Evolutionary conservation across 257 asterid genomes (phyloP).

Genomic region (Nicotiana tabacum): DNA sequence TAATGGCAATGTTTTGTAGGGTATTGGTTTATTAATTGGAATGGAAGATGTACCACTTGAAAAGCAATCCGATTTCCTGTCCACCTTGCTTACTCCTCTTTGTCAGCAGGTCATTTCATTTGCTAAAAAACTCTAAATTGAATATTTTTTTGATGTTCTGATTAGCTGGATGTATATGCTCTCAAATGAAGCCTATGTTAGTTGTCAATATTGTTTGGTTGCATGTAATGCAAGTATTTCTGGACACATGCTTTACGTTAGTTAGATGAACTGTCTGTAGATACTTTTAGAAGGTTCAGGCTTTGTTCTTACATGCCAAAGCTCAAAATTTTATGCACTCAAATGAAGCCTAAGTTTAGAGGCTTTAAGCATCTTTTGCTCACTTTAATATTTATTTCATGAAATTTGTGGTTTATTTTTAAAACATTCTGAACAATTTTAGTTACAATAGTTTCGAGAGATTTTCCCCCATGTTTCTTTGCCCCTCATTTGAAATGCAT

Average conservation of each 20-base stretch:
- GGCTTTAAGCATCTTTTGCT: no score
- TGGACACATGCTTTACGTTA: not conserved
- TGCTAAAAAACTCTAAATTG: not conserved
- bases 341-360: no score
- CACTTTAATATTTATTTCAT: no score
- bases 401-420: no score
- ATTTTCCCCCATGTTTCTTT: no score
- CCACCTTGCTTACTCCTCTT: slow-evolving; percentile 84
- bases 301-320: slow-evolving; percentile 54
- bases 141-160: not conserved
- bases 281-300: slow-evolving; percentile 63
- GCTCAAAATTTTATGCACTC: slow-evolving; percentile 20
- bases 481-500: no score
- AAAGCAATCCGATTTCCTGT: slow-evolving; percentile 70
- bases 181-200: not conserved
- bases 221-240: not conserved
- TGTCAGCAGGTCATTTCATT: slow-evolving; percentile 74
- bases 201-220: not conserved
- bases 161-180: not conserved
- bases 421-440: no score
- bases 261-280: not conserved
- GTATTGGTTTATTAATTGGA: not conserved
- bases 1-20: no score
- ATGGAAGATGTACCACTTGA: slow-evolving; percentile 72
- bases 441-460: no score